Evolutionary conservation across 75 land plant genomes (phyloP).

Genomic region (Adiantum capillusveneris): DNA sequence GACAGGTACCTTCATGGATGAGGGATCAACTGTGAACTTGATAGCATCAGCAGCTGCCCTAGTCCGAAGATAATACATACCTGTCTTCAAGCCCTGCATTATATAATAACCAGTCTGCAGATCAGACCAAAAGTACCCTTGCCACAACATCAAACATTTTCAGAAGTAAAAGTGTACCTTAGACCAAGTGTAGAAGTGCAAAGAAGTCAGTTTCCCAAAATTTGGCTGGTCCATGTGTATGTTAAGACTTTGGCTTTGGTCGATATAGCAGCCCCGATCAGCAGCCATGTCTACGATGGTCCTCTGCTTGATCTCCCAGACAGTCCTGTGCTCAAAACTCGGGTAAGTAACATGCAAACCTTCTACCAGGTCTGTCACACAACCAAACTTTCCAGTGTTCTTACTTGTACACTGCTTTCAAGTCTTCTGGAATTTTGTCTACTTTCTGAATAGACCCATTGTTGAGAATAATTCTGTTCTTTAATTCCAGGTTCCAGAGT

Average conservation of each 20-base stretch:
- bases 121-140: too few species aligned
- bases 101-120: too few species aligned
- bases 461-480: slow-evolving; percentile 48
- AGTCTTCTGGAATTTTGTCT: slow-evolving; percentile 37
- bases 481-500: slow-evolving; percentile 6
- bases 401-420: slow-evolving; percentile 35
- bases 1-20: too few species aligned
- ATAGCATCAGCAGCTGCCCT: too few species aligned
- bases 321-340: slow-evolving; percentile 51
- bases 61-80: too few species aligned
- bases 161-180: too few species aligned
- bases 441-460: slow-evolving; percentile 82
- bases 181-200: slow-evolving; percentile 92
- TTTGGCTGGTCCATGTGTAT: slow-evolving; percentile 97
- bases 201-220: slow-evolving; percentile 80
- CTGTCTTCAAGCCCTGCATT: too few species aligned
- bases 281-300: slow-evolving; percentile 92
- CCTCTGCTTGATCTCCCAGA: slow-evolving; percentile 95
- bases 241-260: slow-evolving; percentile 93
- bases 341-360: too few species aligned
- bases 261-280: slow-evolving; percentile 88
- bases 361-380: too few species aligned
- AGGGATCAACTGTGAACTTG: too few species aligned
- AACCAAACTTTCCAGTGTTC: slow-evolving; percentile 39
- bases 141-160: too few species aligned